Base-by-base conservation (phyloP, 2,329 filamentous ascomycete species). In the Thelonectria blattea region DNA sequence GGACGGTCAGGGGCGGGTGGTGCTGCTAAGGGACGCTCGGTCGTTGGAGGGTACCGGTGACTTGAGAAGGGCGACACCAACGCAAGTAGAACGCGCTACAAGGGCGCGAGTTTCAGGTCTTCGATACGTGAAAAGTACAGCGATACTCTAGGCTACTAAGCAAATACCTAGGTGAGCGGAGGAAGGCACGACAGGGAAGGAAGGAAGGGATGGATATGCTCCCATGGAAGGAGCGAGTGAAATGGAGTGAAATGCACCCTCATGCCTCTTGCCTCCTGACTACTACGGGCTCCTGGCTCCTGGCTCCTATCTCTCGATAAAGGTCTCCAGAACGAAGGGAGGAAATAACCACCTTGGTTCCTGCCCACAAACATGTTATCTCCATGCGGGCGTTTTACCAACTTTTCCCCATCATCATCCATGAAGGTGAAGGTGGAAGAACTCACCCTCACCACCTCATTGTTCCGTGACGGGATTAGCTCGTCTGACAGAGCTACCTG, bases 41-140 rank as follows among this genome's bases (percentile, higher is more conserved):
- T 18, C 14, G n/a, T 43, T 20, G 6, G n/a, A 11, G n/a, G 22
- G 60, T 55, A 52, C 27, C 22, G 12, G 34, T 34, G 42, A 59
- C 47, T 41, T 39, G 17, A 20, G 50, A 32, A 43, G 27, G 42
- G 59, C 47, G 41, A 32, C 18, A 14, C 37, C 42, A 34, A 20
- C 6, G 41, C 15, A 42, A 30, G 22, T 14, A 30, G 2, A 5
- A 39, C 14, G 34, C 43, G 43, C 52, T 14, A 12, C n/a, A 41
- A 30, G 2, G 27, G 39, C 42, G 15, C 27, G 20, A 32, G 51
- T 62, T 60, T 60, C 57, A 55, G 46, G 57, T 60, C 45, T 37
- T 20, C 15, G 11, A 9, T 45, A 12, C 24, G 17, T 5, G 5
- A 14, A 15, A 14, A 37, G 34, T 24, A 43, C 46, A 30, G 17